Evolutionary conservation across 2,329 filamentous ascomycete species (phyloP).

Genomic region (Hypocreales sp.): DNA sequence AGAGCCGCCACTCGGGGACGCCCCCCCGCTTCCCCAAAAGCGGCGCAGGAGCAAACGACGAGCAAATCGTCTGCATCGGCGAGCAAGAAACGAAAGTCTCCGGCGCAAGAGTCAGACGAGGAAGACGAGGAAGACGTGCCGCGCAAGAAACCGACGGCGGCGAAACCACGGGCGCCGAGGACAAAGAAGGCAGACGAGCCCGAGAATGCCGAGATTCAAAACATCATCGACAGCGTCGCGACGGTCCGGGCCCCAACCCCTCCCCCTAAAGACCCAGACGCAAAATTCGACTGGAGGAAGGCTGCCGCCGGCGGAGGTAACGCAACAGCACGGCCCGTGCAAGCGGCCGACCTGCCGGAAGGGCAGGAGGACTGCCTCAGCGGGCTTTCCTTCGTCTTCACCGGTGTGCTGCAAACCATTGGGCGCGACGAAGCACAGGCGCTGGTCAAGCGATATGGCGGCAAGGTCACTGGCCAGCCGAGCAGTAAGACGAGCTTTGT

Average conservation of each 20-base stretch:
- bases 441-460: constrained; percentile 85
- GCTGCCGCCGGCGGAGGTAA: constrained; percentile 40
- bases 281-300: constrained; percentile 71
- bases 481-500: constrained; percentile 93
- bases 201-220: constrained; percentile 58
- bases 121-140: constrained; percentile 40
- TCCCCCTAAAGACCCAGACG: constrained; percentile 51
- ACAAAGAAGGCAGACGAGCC: constrained; percentile 49
- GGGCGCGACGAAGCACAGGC: constrained; percentile 72
- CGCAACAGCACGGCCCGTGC: constrained; percentile 43
- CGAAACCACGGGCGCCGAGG: constrained; percentile 41
- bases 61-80: constrained; percentile 13
- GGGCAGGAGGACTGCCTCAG: constrained; percentile 82
- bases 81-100: constrained; percentile 42
- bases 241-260: constrained; percentile 72
- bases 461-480: constrained; percentile 72
- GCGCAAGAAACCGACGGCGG: constrained; percentile 41
- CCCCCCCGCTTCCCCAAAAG: constrained; percentile 7
- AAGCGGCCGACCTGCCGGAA: constrained; percentile 56
- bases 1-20: constrained; percentile 30
- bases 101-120: constrained; percentile 35
- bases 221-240: constrained; percentile 78
- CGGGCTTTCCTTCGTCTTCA: constrained; percentile 89
- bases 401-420: constrained; percentile 67
- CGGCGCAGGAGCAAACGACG: constrained; percentile 12